A percentile compares a stretch with the other conserved stretches of the same genome.
Conservation (phyloP, 495 filamentous ascomycete genomes). For the Xylaria acuta region DNA sequence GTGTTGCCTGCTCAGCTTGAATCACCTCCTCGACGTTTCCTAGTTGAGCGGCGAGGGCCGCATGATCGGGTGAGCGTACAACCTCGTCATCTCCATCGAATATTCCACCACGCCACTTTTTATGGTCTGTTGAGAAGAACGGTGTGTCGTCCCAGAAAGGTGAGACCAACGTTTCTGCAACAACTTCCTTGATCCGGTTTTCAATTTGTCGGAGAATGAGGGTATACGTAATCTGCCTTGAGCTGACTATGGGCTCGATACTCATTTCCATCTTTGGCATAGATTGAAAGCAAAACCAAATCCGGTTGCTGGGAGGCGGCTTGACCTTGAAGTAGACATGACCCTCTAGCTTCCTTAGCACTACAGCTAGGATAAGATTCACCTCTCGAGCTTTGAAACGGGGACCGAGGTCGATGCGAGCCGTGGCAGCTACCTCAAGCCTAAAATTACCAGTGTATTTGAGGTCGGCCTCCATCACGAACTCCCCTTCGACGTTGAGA, state of each 20-base stretch:
- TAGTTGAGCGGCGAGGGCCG: slow-evolving; percentile 62
- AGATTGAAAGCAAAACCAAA: slow-evolving; percentile 93
- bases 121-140: slow-evolving; percentile 78
- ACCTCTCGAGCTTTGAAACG: slow-evolving; percentile 92
- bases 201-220: slow-evolving; percentile 93
- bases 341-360: slow-evolving; percentile 84
- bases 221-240: slow-evolving; percentile 91
- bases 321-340: slow-evolving; percentile 87
- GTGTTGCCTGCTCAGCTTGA: slow-evolving; percentile 44
- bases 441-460: slow-evolving; percentile 88
- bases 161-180: slow-evolving; percentile 89
- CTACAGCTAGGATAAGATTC: slow-evolving; percentile 83
- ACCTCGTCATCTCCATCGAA: slow-evolving; percentile 68
- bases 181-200: slow-evolving; percentile 88
- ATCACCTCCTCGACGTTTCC: slow-evolving; percentile 59
- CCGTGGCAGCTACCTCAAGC: slow-evolving; percentile 86
- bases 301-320: slow-evolving; percentile 89
- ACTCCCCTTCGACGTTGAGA: slow-evolving; percentile 88
- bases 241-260: slow-evolving; percentile 93
- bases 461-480: slow-evolving; percentile 82
- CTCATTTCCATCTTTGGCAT: slow-evolving; percentile 91
- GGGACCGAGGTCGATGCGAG: slow-evolving; percentile 84
- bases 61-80: slow-evolving; percentile 44
- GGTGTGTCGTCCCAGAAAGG: slow-evolving; percentile 96
- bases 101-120: slow-evolving; percentile 87